Conservation (phyloP, 371 early-diverging fungal genomes). For the Lichtheimia hyalospora region DNA sequence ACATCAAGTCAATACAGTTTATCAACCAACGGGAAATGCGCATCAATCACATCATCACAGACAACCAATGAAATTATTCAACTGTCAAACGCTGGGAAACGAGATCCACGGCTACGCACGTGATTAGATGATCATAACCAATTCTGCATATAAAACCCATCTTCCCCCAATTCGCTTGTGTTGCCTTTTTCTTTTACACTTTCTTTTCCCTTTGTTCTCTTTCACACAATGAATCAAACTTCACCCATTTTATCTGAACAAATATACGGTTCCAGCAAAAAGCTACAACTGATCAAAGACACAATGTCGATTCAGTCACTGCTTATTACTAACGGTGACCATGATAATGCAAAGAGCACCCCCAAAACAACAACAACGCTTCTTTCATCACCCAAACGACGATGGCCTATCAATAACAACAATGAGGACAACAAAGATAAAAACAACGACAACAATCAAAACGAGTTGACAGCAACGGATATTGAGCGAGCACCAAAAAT, state of each 20-base stretch:
- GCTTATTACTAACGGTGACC: slow-evolving; percentile 28
- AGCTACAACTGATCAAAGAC: slow-evolving; percentile 40
- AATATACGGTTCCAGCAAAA: slow-evolving; percentile 44
- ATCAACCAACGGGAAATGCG: not conserved
- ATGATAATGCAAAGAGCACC: not conserved
- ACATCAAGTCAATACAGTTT: not conserved
- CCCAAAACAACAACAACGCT: slow-evolving; percentile 1
- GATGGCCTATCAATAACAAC: not conserved
- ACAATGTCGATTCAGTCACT: slow-evolving; percentile 24
- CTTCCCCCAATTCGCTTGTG: slow-evolving; percentile 1
- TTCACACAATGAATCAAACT: slow-evolving; percentile 21
- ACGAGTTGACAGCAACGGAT: slow-evolving; percentile 1
- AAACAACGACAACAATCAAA: too few species aligned
- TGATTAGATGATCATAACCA: slow-evolving; percentile 1
- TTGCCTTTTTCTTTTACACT: slow-evolving; percentile 11
- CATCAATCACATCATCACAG: not conserved
- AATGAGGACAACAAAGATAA: too few species aligned
- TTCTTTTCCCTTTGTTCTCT: slow-evolving; percentile 11
- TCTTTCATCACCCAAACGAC: slow-evolving; percentile 3
- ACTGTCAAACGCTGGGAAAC: slow-evolving; percentile 3
- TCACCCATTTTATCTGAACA: slow-evolving; percentile 44
- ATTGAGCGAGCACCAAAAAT: slow-evolving; percentile 5
- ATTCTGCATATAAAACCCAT: slow-evolving; percentile 3
- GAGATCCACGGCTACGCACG: slow-evolving; percentile 1
- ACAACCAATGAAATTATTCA: not conserved